Evolutionary conservation across 108 stramenopile species (phyloP).

Genomic region (Stephanodiscus triporus): DNA sequence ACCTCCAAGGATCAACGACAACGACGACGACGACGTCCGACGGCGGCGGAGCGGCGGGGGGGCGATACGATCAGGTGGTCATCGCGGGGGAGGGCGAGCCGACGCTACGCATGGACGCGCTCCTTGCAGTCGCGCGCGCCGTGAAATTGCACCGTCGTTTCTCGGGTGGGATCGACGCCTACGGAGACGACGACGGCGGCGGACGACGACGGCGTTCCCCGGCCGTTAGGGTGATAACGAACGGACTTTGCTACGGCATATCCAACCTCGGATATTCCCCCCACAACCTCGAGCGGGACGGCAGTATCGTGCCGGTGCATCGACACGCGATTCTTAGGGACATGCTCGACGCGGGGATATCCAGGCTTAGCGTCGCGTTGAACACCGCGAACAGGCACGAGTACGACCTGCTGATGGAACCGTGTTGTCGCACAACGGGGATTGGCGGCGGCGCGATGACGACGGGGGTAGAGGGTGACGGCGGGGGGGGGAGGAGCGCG

Average conservation of each 20-base stretch:
- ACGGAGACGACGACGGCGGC: neutral
- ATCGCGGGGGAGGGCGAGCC: constrained; percentile 82
- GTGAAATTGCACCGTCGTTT: constrained; percentile 10
- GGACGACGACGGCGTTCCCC: neutral
- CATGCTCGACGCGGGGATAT: constrained; percentile 38
- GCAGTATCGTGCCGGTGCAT: constrained; percentile 3
- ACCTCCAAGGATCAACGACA: neutral
- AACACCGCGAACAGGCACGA: constrained; percentile 47
- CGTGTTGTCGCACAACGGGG: constrained; percentile 19
- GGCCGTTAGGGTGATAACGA: constrained; percentile 35
- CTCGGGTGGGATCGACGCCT: too few species aligned
- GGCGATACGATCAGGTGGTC: constrained; percentile 58
- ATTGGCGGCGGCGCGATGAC: constrained; percentile 1
- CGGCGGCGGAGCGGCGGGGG: too few species aligned
- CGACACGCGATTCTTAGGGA: constrained; percentile 32
- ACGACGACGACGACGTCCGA: neutral
- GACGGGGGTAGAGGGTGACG: neutral
- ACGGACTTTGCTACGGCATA: constrained; percentile 38
- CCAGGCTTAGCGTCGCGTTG: constrained; percentile 23
- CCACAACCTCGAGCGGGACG: constrained; percentile 16
- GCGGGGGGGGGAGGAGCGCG: neutral
- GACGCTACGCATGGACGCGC: constrained; percentile 63
- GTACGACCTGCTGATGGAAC: constrained; percentile 39
- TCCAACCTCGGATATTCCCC: constrained; percentile 40
- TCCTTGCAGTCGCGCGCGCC: constrained; percentile 38